Evolutionary conservation across 352 stramenopile genomes (phyloP).

Genomic region (Phytophthora meadii): DNA sequence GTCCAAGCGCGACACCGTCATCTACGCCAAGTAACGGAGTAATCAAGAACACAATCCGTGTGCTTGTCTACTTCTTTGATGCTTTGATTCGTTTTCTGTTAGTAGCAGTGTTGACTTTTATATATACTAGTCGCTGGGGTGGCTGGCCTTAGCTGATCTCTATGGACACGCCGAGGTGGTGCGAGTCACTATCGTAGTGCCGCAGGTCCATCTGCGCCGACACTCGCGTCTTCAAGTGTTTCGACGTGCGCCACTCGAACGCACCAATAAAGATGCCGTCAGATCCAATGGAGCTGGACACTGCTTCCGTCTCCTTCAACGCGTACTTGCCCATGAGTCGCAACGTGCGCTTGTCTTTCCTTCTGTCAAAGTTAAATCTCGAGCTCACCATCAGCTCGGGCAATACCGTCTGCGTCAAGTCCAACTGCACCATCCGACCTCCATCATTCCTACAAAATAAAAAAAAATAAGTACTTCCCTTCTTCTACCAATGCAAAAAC

Average conservation of each 20-base stretch:
- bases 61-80: conserved; percentile 13
- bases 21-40: conserved; percentile 74
- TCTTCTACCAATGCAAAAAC: background rate
- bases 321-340: conserved; percentile 62
- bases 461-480: conserved; percentile 4
- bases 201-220: conserved; percentile 83
- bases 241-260: conserved; percentile 81
- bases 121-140: conserved; percentile 32
- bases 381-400: conserved; percentile 71
- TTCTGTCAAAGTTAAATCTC: conserved; percentile 65
- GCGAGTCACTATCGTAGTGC: conserved; percentile 86
- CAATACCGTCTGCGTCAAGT: conserved; percentile 65
- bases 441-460: conserved; percentile 60
- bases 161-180: conserved; percentile 86
- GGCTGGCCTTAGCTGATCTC: conserved; percentile 61
- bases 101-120: conserved; percentile 24
- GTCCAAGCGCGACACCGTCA: conserved; percentile 88
- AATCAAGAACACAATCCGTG: too few relatives aligned
- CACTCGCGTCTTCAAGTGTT: conserved; percentile 77
- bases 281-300: conserved; percentile 72
- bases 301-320: conserved; percentile 51
- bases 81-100: conserved; percentile 12
- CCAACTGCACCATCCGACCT: conserved; percentile 61
- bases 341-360: conserved; percentile 76
- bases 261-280: conserved; percentile 79